A percentile compares a stretch with the other conserved stretches of the same genome.
phyloP scores from a whole-genome alignment of 108 stramenopile species.

The Cyclotella atomus region DNA sequence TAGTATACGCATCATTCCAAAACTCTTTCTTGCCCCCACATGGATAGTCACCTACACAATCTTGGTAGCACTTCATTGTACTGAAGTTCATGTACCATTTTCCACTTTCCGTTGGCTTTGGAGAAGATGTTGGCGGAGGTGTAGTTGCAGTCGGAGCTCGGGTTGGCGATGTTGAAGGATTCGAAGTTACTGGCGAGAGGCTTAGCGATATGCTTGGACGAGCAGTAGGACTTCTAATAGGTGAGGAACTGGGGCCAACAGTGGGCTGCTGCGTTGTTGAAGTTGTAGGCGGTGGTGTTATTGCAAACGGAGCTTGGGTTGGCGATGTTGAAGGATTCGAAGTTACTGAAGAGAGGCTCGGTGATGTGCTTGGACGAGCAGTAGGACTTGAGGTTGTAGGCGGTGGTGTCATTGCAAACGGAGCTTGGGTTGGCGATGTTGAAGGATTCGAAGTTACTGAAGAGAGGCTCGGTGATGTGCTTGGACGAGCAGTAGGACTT shows the following conservation, averaged over 20 bases:
- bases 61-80: constrained; percentile 9
- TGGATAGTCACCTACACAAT: neutral
- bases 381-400: neutral
- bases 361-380: neutral
- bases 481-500: neutral
- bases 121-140: too few relatives aligned
- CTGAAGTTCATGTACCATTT: constrained; percentile 7
- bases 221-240: neutral
- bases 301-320: neutral
- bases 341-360: neutral
- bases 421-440: neutral
- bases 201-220: neutral
- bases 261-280: too few relatives aligned
- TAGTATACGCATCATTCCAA: constrained; percentile 5
- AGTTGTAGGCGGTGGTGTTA: neutral
- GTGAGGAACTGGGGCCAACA: too few relatives aligned
- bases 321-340: neutral
- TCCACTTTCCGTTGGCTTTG: neutral
- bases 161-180: neutral
- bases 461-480: neutral
- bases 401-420: neutral
- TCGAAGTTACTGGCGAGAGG: neutral
- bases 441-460: neutral
- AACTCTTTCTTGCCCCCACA: constrained; percentile 10
- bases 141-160: neutral